Percentiles rank a stretch among this genome's conserved stretches.
phyloP scores from a whole-genome alignment of 2,329 filamentous ascomycete species.

The Aspergillus oerlinghausenensis region DNA sequence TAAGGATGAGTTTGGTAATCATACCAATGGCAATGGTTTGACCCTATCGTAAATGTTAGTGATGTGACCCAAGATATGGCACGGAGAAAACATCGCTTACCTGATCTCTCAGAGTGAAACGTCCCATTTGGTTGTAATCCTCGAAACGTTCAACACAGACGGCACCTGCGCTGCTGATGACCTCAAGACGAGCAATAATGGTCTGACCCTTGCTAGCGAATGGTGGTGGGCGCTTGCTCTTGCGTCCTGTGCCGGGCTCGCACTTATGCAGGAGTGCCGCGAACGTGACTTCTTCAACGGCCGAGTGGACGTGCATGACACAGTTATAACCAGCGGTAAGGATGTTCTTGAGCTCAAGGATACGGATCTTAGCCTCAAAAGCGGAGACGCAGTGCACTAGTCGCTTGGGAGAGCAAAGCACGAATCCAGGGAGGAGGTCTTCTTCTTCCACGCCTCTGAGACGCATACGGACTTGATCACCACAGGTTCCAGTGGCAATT shows the following conservation, averaged over 20 bases:
- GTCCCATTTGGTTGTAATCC: conserved; percentile 89
- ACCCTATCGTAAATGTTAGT: conserved; percentile 54
- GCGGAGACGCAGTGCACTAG: conserved; percentile 82
- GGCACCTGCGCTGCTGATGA: conserved; percentile 76
- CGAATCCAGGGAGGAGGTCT: conserved; percentile 91
- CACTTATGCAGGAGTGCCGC: conserved; percentile 82
- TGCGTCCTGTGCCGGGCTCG: conserved; percentile 88
- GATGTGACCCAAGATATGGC: conserved; percentile 11
- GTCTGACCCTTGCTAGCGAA: conserved; percentile 76
- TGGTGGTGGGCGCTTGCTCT: conserved; percentile 87
- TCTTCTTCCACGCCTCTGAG: conserved; percentile 96
- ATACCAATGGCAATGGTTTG: conserved; percentile 99
- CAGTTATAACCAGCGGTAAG: conserved; percentile 95
- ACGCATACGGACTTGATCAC: conserved; percentile 89
- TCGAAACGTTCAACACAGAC: conserved; percentile 95
- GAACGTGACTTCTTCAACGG: conserved; percentile 96
- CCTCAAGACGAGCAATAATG: conserved; percentile 87
- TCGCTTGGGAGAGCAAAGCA: conserved; percentile 90
- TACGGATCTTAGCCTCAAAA: conserved; percentile 95
- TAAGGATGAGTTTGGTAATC: conserved; percentile 77
- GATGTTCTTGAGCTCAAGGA: conserved; percentile 91
- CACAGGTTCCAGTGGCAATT: conserved; percentile 72
- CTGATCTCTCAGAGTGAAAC: conserved; percentile 85
- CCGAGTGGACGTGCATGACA: conserved; percentile 93
- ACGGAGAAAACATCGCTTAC: conserved; percentile 44